Conservation (phyloP, 2,329 filamentous ascomycete genomes). For the Magnaporthales sp. region DNA sequence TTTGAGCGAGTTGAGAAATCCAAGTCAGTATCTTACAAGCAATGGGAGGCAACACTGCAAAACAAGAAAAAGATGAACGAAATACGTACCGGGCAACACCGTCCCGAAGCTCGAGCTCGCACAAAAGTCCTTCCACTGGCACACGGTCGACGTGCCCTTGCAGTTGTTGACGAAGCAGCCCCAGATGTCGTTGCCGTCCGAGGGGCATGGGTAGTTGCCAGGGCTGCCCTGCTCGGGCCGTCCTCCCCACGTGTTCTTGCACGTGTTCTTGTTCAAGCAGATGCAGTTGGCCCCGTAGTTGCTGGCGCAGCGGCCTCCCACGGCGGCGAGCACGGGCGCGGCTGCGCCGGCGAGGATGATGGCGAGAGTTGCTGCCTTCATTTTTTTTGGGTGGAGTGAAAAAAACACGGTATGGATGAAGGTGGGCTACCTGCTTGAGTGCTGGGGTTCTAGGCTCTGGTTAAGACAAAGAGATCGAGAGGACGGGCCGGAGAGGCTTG, state of each 20-base stretch:
- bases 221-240: not conserved
- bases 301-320: not conserved
- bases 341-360: not conserved
- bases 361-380: not conserved
- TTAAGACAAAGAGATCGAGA: not conserved
- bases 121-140: slow-evolving; percentile 2
- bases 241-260: not conserved
- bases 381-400: not conserved
- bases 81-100: not conserved
- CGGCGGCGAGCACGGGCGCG: not conserved
- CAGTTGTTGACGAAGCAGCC: slow-evolving; percentile 2
- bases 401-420: not conserved
- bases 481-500: not conserved
- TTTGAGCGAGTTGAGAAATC: not conserved
- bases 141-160: slow-evolving; percentile 1
- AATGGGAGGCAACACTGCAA: no score
- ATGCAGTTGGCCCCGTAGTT: not conserved
- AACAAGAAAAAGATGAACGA: not conserved
- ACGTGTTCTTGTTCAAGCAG: not conserved
- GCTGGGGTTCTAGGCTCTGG: not conserved
- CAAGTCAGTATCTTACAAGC: not conserved
- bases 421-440: not conserved
- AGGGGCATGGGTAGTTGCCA: not conserved
- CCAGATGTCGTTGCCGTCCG: not conserved
- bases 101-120: not conserved